A percentile compares a stretch with the other conserved stretches of the same genome.
phyloP scores from a whole-genome alignment of 2,329 filamentous ascomycete species.

The Pseudopithomyces maydicus region DNA sequence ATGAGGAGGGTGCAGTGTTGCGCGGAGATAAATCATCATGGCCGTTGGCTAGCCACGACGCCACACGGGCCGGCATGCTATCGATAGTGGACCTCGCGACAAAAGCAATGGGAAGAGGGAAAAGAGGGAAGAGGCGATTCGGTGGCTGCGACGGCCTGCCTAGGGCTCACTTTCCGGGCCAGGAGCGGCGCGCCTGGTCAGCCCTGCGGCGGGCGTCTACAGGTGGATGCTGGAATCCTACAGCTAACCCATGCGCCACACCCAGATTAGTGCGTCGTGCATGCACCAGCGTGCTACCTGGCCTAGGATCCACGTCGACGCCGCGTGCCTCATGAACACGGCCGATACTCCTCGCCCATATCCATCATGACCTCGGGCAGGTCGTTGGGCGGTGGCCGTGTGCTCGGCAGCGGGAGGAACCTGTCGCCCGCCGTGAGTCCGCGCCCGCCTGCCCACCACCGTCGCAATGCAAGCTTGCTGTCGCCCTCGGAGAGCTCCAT shows the following conservation, averaged over 20 bases:
- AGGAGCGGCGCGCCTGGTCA: not conserved
- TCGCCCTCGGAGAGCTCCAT: constrained; percentile 74
- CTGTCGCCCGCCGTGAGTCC: constrained; percentile 68
- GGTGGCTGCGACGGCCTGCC: not conserved
- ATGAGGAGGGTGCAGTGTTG: constrained; percentile 19
- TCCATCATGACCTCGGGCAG: constrained; percentile 56
- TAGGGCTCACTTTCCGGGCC: not conserved
- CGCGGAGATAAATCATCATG: constrained; percentile 29
- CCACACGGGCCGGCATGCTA: not conserved
- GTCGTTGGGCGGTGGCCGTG: constrained; percentile 83
- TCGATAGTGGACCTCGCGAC: not conserved
- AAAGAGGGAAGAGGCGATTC: not conserved
- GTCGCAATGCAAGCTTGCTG: constrained; percentile 55
- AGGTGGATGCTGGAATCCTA: constrained; percentile 3
- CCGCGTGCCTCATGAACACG: constrained; percentile 20
- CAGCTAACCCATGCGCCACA: constrained; percentile 19
- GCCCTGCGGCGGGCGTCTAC: constrained; percentile 4
- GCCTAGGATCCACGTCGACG: not conserved
- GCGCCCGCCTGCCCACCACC: constrained; percentile 36
- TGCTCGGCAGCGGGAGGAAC: constrained; percentile 84
- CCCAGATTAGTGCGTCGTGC: constrained; percentile 10
- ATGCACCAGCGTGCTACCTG: constrained; percentile 1
- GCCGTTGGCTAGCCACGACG: not conserved
- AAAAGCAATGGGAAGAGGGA: too few relatives aligned
- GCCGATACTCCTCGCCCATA: constrained; percentile 21